phyloP scores from a whole-genome alignment of 2,329 filamentous ascomycete genomes.

The Aspergillus neoniger region DNA sequence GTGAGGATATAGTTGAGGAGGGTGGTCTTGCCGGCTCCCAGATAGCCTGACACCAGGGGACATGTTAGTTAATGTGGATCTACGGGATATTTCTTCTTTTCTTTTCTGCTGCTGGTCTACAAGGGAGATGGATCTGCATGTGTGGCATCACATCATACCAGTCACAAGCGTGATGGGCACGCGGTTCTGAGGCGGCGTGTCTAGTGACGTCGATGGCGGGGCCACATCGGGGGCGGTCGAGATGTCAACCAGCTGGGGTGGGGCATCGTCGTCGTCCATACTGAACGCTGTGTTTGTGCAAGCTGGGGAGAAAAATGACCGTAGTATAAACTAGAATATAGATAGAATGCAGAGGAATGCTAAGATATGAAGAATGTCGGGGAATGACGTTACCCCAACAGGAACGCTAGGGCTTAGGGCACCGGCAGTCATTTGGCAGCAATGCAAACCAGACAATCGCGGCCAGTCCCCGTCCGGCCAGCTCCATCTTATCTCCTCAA shows the following conservation, averaged over 20 bases:
- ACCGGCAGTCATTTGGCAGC: constrained; percentile 27
- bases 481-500: constrained; percentile 16
- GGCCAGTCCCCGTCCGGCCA: constrained; percentile 18
- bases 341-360: neutral
- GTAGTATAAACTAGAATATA: neutral
- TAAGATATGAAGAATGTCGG: constrained; percentile 7
- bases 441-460: constrained; percentile 9
- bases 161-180: constrained; percentile 55
- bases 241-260: constrained; percentile 48
- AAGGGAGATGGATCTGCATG: neutral
- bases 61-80: neutral
- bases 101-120: neutral
- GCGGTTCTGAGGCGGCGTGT: constrained; percentile 35
- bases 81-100: neutral
- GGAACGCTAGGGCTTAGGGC: constrained; percentile 39
- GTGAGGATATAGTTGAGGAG: constrained; percentile 94
- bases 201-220: constrained; percentile 29
- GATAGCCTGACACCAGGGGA: constrained; percentile 65
- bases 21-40: constrained; percentile 94
- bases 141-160: constrained; percentile 36
- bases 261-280: constrained; percentile 47
- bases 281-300: neutral
- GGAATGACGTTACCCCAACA: constrained; percentile 25
- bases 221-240: constrained; percentile 28
- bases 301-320: neutral